These are phyloP conservation scores for Fusarium nelsonii DNA, from an alignment of 2,329 filamentous ascomycete species.

Conservation along the genomic window DNA sequence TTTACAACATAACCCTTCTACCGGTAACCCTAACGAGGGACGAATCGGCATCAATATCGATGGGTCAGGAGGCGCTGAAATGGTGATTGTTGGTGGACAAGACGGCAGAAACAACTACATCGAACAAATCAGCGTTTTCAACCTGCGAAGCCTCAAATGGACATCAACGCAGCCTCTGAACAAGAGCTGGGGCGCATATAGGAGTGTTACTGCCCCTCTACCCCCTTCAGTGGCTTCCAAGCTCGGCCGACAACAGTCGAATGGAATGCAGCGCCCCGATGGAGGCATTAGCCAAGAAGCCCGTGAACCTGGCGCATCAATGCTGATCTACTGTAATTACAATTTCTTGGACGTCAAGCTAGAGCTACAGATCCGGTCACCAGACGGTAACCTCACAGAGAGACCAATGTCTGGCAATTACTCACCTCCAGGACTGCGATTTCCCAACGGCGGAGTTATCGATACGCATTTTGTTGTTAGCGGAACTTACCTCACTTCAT, in stretches of 20 bases:
- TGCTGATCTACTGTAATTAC: constrained; percentile 99
- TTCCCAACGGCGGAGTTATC: constrained; percentile 95
- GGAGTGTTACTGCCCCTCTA: constrained; percentile 92
- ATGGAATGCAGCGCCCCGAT: constrained; percentile 58
- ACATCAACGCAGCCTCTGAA: constrained; percentile 88
- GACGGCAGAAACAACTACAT: constrained; percentile 99
- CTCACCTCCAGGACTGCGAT: constrained; percentile 91
- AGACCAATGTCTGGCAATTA: constrained; percentile 89
- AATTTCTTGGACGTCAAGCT: constrained; percentile 98
- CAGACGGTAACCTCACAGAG: constrained; percentile 86
- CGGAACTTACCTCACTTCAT: constrained; percentile 96
- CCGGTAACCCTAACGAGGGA: constrained; percentile 86
- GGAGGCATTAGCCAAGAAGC: constrained; percentile 64
- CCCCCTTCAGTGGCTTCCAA: constrained; percentile 73
- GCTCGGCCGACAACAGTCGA: constrained; percentile 71
- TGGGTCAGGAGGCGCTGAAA: constrained; percentile 91
- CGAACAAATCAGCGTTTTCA: constrained; percentile 98
- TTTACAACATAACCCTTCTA: constrained; percentile 88
- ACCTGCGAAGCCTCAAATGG: constrained; percentile 94
- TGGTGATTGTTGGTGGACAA: constrained; percentile 96
- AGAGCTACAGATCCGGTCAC: constrained; percentile 87
- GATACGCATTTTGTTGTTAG: constrained; percentile 98
- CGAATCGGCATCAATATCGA: constrained; percentile 90
- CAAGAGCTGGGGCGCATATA: constrained; percentile 94
- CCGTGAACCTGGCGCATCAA: constrained; percentile 73